Evolutionary conservation across 495 filamentous ascomycete genomes (phyloP), one percentile per base, ranked within the genome.

Genomic region (Talaromyces liani): DNA sequence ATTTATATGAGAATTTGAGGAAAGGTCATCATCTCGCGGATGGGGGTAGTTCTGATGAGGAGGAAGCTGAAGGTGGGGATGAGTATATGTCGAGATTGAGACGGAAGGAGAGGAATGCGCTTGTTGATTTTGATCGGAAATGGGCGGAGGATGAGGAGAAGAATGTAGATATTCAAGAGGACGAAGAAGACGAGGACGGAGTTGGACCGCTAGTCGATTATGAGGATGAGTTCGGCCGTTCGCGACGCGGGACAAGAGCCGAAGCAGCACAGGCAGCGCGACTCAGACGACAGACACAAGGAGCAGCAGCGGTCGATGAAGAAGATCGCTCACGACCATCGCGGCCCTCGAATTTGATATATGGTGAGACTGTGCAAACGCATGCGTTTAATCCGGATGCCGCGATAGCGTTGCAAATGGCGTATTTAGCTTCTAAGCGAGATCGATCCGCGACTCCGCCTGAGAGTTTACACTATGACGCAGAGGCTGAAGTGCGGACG

Each of bases 111-210:
- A 73, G 75, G 58, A 83, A 82, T 68, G 84, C 74, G 8, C 75
- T 93, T 22, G 87, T 98, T 0, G 94, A 98, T 77, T 98, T 98
- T 70, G 93, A 97, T 74, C 79, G 86, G 51, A 98, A 98, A 74
- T 97, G 93, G 91, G 91, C 87, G 0, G 91, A 95, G 67, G 72
- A 75, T 45, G 71, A 85, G 53, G 73, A 74, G 10, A 77, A 78
- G 12, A 69, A 71, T 14, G 77, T 73, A 1, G 68, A 69, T 24
- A 67, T 36, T 9, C 67, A 63, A 1, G 73, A 74, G 0, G 72
- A 71, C 0, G 73, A 72, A 6, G 79, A 75, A 1, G 75, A 72
- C 4, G 70, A 70, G 14, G 72, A 79, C 41, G 77, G 77, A 1
- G 79, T 79, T 53, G 82, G 83, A 4, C 87, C 91, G 29, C 69